Evolutionary conservation across 2,329 filamentous ascomycete genomes (phyloP).

Genomic region (Nothophoma quercina): DNA sequence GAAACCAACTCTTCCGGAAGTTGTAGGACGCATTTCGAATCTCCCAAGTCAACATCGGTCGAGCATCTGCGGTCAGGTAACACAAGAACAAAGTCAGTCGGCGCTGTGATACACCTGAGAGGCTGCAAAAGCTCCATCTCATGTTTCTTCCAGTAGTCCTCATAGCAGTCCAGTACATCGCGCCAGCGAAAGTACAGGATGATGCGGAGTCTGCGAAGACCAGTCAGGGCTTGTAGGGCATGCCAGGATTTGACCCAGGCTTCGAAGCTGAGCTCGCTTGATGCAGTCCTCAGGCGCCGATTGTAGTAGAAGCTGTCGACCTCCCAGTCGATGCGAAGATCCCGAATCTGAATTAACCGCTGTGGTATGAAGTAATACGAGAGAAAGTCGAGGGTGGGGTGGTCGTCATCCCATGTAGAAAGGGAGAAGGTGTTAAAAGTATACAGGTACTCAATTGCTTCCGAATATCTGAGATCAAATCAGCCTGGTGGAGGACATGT

Average conservation of each 20-base stretch:
- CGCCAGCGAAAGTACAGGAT: slow-evolving; percentile 15
- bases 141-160: slow-evolving; percentile 22
- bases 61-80: slow-evolving; percentile 27
- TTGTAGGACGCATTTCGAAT: slow-evolving; percentile 21
- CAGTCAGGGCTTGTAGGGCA: slow-evolving; percentile 21
- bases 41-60: slow-evolving; percentile 17
- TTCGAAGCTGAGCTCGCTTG: neutral
- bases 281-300: neutral
- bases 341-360: slow-evolving; percentile 26
- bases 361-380: slow-evolving; percentile 29
- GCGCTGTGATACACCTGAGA: slow-evolving; percentile 23
- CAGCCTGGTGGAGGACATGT: neutral
- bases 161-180: slow-evolving; percentile 11
- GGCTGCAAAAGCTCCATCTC: slow-evolving; percentile 20
- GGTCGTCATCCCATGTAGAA: slow-evolving; percentile 20
- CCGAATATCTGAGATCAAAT: slow-evolving; percentile 29
- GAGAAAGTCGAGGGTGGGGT: slow-evolving; percentile 24
- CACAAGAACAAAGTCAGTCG: slow-evolving; percentile 23
- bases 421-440: slow-evolving; percentile 28
- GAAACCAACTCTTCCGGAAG: slow-evolving; percentile 7
- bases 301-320: slow-evolving; percentile 19
- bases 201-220: slow-evolving; percentile 29
- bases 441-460: slow-evolving; percentile 33
- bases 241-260: slow-evolving; percentile 29
- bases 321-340: slow-evolving; percentile 27